Evolutionary conservation across 192 early-diverging fungal species (phyloP).

Genomic region (Podila minutissima): DNA sequence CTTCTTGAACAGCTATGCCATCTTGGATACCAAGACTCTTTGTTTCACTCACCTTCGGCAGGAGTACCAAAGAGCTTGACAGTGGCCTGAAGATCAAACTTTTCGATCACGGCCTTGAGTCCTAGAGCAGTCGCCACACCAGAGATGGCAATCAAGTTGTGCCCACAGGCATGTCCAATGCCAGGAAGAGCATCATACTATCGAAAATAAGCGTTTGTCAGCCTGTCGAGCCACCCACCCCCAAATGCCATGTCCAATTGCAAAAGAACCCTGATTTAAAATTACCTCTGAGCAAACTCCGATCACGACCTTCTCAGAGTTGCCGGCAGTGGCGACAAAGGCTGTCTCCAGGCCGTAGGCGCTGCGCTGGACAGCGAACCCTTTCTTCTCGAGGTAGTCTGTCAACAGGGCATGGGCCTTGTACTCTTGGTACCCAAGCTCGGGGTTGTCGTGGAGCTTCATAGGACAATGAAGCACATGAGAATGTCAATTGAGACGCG

Average conservation of each 20-base stretch:
- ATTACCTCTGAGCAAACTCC: constrained; percentile 47
- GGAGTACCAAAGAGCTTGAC: constrained; percentile 85
- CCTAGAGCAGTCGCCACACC: constrained; percentile 73
- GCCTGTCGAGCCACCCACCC: background rate
- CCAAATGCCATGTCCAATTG: background rate
- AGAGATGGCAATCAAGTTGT: constrained; percentile 79
- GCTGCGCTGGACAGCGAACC: constrained; percentile 67
- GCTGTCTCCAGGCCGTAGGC: constrained; percentile 77
- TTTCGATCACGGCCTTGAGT: constrained; percentile 51
- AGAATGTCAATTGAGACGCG: background rate
- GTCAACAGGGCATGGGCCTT: constrained; percentile 71
- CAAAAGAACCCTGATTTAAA: background rate
- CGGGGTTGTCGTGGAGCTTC: constrained; percentile 69
- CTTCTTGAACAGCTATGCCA: background rate
- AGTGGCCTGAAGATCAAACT: constrained; percentile 58
- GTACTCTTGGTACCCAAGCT: constrained; percentile 63
- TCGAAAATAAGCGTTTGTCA: background rate
- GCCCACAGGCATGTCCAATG: constrained; percentile 75
- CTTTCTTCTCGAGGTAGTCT: constrained; percentile 69
- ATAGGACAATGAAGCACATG: background rate
- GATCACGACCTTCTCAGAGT: constrained; percentile 41
- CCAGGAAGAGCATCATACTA: constrained; percentile 75
- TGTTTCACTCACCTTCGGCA: constrained; percentile 63
- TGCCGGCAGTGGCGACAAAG: constrained; percentile 66
- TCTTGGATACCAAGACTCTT: background rate